Percentiles rank a stretch among this genome's conserved stretches.
Conservation (phyloP, 2,329 filamentous ascomycete genomes). For the Arthrobotrys sphaeroides region DNA sequence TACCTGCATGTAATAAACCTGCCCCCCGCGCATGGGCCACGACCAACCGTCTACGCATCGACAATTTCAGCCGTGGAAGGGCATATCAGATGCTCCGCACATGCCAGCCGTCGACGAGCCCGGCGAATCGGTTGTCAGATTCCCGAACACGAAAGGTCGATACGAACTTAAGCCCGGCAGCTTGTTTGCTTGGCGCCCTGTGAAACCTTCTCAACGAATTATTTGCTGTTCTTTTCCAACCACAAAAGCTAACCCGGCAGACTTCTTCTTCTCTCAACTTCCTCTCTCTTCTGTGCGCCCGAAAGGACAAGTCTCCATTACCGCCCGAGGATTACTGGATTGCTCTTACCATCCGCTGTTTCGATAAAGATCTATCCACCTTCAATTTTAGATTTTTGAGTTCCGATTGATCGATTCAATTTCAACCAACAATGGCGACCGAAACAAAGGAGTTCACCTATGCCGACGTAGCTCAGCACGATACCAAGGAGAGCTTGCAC, state of each 20-base stretch:
- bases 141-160: conserved; percentile 31
- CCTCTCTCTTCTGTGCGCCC: neutral
- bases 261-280: neutral
- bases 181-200: conserved; percentile 28
- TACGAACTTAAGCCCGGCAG: conserved; percentile 26
- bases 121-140: conserved; percentile 44
- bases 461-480: conserved; percentile 83
- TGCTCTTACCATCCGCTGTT: too few relatives aligned
- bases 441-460: conserved; percentile 70
- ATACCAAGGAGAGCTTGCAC: conserved; percentile 82
- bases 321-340: neutral
- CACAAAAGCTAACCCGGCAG: too few relatives aligned
- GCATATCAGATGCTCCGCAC: neutral
- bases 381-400: neutral
- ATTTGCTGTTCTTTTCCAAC: conserved; percentile 53
- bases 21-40: too few relatives aligned
- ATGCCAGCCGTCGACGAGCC: neutral
- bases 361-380: too few relatives aligned
- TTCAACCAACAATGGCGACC: conserved; percentile 36
- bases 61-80: conserved; percentile 27
- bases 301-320: conserved; percentile 4
- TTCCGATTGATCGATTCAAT: neutral
- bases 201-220: conserved; percentile 53
- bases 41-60: neutral
- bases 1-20: conserved; percentile 7